Evolutionary conservation across 139 green algal genomes (phyloP), one percentile per base, ranked within the genome.

Genomic region (Pleodorina starrii): DNA sequence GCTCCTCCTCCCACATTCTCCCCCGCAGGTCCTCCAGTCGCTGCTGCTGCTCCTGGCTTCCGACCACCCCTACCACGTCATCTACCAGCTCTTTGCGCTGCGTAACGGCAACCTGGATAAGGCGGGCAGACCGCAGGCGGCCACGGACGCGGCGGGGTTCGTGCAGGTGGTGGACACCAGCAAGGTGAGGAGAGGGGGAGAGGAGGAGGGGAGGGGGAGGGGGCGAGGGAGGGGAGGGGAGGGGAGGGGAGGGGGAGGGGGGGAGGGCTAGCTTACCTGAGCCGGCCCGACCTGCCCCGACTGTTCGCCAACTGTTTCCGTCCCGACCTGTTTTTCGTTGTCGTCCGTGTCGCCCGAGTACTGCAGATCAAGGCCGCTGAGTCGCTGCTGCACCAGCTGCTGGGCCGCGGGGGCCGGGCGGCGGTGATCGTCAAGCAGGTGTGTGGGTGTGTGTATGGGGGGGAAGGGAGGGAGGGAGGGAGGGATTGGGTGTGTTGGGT

Each of bases 11-110:
- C n/a, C n/a, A n/a, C n/a, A n/a, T n/a, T n/a, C n/a, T n/a, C n/a
- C n/a, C n/a, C n/a, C n/a, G n/a, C 71, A 92, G 91, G 48, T 89
- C 23, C 90, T 94, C 9, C 54, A 78, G 2, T 63, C 35, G 21
- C 84, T 97, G 71, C 86, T 99, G 48, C 68, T 89, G 50, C 91
- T 90, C 25, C 79, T 99, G 91, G 90, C 87, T 16, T 1, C 72
- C 29, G 95, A 99, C 17, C 97, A 99, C 87, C 97, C 97, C 11
- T 94, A 97, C 91, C 97, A 99, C 92, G 93, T 90, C 4, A 87
- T 99, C 17, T 96, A 95, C 90, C 94, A 97, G 76, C 88, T 98
- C 11, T 92, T 97, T 43, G 95, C 96, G 21, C 93, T 98, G 21
- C 92, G 91, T 25, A 96, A 98, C 72, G 95, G 94, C 63, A 92